Conservation (phyloP, 805 yeast genomes). For the Zygoascus flipseniorum region DNA sequence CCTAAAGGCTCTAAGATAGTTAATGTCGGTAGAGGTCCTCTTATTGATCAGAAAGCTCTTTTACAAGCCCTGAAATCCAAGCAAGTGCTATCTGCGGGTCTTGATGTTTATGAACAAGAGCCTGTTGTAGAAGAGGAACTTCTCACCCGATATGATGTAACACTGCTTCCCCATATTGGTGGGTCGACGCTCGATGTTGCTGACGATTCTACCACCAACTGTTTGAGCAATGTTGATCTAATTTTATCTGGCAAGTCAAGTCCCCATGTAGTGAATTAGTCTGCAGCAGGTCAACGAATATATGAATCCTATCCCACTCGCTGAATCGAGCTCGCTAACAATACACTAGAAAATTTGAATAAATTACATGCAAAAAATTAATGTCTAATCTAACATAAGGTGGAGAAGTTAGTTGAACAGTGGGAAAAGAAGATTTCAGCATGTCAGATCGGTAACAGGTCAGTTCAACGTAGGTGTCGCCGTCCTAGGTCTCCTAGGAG, state of each 20-base stretch:
- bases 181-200: slow-evolving; percentile 40
- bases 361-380: not conserved
- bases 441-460: not conserved
- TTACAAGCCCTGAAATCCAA: slow-evolving; percentile 53
- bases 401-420: too few relatives aligned
- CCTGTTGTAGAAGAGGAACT: slow-evolving; percentile 46
- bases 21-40: slow-evolving; percentile 68
- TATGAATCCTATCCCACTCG: too few relatives aligned
- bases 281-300: not conserved
- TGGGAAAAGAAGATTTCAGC: not conserved
- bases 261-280: slow-evolving; percentile 9
- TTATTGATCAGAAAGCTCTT: slow-evolving; percentile 60
- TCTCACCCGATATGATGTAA: slow-evolving; percentile 50
- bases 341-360: not conserved
- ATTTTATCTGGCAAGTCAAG: slow-evolving; percentile 10
- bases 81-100: slow-evolving; percentile 54
- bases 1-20: slow-evolving; percentile 52
- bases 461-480: slow-evolving; percentile 1
- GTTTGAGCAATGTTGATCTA: slow-evolving; percentile 43
- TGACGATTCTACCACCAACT: slow-evolving; percentile 35
- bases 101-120: slow-evolving; percentile 66
- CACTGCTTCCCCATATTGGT: slow-evolving; percentile 65
- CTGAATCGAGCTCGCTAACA: too few relatives aligned
- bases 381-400: not conserved
- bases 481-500: slow-evolving; percentile 6